These are phyloP conservation scores for Salvia sclarea DNA, from an alignment of 305 asterid genomes.

Conservation along the genomic window DNA sequence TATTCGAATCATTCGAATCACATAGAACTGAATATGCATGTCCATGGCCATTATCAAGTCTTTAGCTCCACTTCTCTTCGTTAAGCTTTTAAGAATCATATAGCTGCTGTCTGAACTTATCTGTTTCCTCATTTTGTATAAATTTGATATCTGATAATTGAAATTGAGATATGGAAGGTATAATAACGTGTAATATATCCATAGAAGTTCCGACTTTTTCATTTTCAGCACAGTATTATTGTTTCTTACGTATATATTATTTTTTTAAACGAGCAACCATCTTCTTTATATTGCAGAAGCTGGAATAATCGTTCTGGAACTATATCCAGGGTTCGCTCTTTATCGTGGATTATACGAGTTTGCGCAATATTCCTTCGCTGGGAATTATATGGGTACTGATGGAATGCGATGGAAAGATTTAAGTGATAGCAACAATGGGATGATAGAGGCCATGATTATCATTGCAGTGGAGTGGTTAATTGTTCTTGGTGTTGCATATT, in stretches of 20 bases:
- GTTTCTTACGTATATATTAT: slow-evolving; percentile 2
- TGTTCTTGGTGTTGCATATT: slow-evolving; percentile 72
- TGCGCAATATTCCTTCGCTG: slow-evolving; percentile 69
- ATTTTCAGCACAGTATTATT: not conserved
- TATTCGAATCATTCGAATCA: not conserved
- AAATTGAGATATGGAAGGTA: slow-evolving; percentile 8
- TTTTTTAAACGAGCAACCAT: slow-evolving; percentile 12
- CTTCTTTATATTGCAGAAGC: slow-evolving; percentile 61
- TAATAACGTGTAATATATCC: not conserved
- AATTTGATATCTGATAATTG: not conserved
- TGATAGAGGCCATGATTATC: slow-evolving; percentile 65
- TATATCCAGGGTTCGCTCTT: slow-evolving; percentile 91
- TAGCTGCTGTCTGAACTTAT: not conserved
- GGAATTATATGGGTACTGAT: slow-evolving; percentile 72
- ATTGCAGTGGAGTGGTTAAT: slow-evolving; percentile 80
- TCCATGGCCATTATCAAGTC: not conserved
- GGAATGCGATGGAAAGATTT: slow-evolving; percentile 94
- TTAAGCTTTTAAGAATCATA: slow-evolving; percentile 11
- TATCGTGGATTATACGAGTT: slow-evolving; percentile 91
- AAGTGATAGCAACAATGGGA: slow-evolving; percentile 63
- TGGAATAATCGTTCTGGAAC: slow-evolving; percentile 79
- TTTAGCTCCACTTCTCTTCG: slow-evolving; percentile 7
- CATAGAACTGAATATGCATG: not conserved
- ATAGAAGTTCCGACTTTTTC: not conserved
- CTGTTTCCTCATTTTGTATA: not conserved